phyloP scores from a whole-genome alignment of 768 basidiomycete genomes.

The Pisolithus sp. region DNA sequence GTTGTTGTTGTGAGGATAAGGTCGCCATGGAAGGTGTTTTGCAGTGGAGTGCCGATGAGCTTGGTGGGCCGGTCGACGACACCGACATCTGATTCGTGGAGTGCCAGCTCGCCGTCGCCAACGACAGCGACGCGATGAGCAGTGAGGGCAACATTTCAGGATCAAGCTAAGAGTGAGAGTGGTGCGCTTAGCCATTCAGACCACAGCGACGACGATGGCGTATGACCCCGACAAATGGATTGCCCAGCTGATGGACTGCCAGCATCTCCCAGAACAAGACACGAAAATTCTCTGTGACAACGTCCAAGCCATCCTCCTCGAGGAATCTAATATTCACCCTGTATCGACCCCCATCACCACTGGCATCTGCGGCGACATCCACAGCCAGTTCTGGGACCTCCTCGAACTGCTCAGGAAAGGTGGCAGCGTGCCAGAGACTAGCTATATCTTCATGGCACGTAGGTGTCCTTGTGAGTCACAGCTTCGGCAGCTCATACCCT shows the following conservation, averaged over 20 bases:
- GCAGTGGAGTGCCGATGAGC: slow-evolving; percentile 66
- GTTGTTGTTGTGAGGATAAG: slow-evolving; percentile 60
- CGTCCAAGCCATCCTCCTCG: slow-evolving; percentile 83
- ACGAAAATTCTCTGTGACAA: slow-evolving; percentile 92
- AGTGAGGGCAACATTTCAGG: slow-evolving; percentile 9
- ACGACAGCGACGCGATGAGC: slow-evolving; percentile 11
- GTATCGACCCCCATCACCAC: slow-evolving; percentile 92
- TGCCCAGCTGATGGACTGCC: slow-evolving; percentile 77
- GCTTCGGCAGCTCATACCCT: slow-evolving; percentile 13
- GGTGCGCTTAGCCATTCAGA: not conserved
- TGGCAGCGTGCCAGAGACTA: slow-evolving; percentile 78
- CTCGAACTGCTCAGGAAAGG: slow-evolving; percentile 85
- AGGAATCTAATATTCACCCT: slow-evolving; percentile 97
- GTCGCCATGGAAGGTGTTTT: slow-evolving; percentile 48
- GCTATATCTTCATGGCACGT: slow-evolving; percentile 96
- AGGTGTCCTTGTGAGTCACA: slow-evolving; percentile 31
- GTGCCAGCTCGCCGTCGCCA: slow-evolving; percentile 33
- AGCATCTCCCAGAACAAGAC: slow-evolving; percentile 82
- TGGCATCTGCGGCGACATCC: slow-evolving; percentile 95
- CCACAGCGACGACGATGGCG: slow-evolving; percentile 20
- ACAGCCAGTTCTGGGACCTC: slow-evolving; percentile 97
- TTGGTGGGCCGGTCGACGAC: slow-evolving; percentile 84
- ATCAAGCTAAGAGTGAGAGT: no score
- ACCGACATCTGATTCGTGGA: slow-evolving; percentile 72
- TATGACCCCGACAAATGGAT: slow-evolving; percentile 78